These are phyloP conservation scores for Podaxis sp. DNA, from an alignment of 768 basidiomycete species.

Conservation along the genomic window DNA sequence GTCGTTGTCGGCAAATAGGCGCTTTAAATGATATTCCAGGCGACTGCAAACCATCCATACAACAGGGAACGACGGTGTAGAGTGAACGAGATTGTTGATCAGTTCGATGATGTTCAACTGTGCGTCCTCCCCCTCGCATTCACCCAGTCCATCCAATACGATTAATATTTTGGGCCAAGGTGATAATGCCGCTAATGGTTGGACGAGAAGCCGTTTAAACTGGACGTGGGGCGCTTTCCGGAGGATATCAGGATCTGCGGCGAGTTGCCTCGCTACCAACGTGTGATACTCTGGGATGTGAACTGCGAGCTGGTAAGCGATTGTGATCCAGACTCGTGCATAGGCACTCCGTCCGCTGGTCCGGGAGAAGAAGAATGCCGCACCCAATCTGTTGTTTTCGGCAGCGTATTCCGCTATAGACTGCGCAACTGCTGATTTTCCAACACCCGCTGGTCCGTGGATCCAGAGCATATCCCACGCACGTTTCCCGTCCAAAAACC, in stretches of 20 bases:
- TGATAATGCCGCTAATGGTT: background rate
- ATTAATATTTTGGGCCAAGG: background rate
- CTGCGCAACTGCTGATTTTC: background rate
- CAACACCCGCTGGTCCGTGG: background rate
- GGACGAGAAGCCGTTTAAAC: background rate
- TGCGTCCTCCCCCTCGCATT: background rate
- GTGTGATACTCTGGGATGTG: background rate
- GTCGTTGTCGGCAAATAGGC: background rate
- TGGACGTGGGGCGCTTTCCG: background rate
- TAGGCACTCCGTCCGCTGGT: background rate
- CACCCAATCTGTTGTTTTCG: background rate
- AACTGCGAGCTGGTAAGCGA: background rate
- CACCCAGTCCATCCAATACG: slow-evolving; percentile 4
- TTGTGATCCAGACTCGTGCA: background rate
- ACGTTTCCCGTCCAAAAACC: background rate
- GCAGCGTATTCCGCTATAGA: background rate
- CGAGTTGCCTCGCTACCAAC: background rate
- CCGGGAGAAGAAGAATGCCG: background rate
- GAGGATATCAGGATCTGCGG: background rate
- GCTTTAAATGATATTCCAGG: background rate
- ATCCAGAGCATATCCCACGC: background rate
- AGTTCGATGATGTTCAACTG: slow-evolving; percentile 1
- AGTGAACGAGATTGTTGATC: background rate
- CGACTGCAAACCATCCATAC: slow-evolving; percentile 5
- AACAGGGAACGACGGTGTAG: background rate